Percentiles rank a stretch among this genome's conserved stretches.
Conservation (phyloP, 176 grass and related monocot genomes). For the Eleusine indica region DNA sequence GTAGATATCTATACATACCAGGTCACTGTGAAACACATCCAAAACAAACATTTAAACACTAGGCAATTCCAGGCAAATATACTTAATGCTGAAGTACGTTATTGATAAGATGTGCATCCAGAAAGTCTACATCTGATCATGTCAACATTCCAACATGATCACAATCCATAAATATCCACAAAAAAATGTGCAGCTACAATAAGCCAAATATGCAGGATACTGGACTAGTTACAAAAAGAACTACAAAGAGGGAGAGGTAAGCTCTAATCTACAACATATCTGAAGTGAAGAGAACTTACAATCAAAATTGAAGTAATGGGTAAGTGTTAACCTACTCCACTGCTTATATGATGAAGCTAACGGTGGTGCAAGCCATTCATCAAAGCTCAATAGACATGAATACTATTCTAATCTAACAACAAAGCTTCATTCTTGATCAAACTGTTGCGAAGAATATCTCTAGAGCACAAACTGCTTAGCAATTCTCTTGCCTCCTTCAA, state of each 20-base stretch:
- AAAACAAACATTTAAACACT: neutral
- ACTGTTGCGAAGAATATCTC: constrained; percentile 58
- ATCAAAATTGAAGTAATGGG: constrained; percentile 46
- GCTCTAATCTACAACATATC: constrained; percentile 39
- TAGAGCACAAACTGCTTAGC: constrained; percentile 50
- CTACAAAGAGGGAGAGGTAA: constrained; percentile 21
- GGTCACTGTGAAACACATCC: neutral
- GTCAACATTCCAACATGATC: constrained; percentile 13
- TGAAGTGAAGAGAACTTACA: constrained; percentile 41
- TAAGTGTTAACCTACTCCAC: constrained; percentile 48
- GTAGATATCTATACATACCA: neutral
- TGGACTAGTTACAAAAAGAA: constrained; percentile 18
- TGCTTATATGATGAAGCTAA: constrained; percentile 37
- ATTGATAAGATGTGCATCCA: neutral
- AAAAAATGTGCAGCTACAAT: constrained; percentile 3
- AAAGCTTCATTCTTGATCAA: constrained; percentile 48
- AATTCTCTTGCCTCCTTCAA: constrained; percentile 61
- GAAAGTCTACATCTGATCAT: constrained; percentile 18
- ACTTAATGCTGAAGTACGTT: neutral
- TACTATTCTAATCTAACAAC: constrained; percentile 43
- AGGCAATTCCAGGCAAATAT: neutral
- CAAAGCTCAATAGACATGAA: constrained; percentile 34
- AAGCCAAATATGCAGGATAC: constrained; percentile 17
- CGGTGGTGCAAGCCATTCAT: constrained; percentile 16
- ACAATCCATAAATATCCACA: constrained; percentile 6